phyloP scores from a whole-genome alignment of 2,329 filamentous ascomycete species.

The Chaetoscypha palmicola region DNA sequence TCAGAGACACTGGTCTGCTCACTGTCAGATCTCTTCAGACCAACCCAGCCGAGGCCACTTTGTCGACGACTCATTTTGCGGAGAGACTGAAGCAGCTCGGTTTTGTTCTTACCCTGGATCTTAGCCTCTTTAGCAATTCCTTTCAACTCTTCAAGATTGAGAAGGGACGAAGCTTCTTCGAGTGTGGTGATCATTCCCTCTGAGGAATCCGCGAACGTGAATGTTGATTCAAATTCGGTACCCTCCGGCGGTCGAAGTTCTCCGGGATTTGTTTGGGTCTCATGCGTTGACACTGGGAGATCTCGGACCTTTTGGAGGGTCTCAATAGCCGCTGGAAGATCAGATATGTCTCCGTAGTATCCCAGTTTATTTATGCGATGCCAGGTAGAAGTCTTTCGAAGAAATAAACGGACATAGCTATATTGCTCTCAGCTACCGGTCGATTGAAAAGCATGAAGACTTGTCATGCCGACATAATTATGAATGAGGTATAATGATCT shows the following conservation, averaged over 20 bases:
- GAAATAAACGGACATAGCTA: conserved; percentile 85
- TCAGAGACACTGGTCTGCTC: conserved; percentile 43
- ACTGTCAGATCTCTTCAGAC: conserved; percentile 48
- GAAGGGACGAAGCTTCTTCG: conserved; percentile 73
- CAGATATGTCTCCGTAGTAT: conserved; percentile 76
- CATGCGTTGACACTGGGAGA: conserved; percentile 41
- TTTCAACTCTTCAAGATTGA: conserved; percentile 87
- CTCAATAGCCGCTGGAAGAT: conserved; percentile 59
- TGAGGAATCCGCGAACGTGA: conserved; percentile 76
- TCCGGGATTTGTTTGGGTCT: conserved; percentile 33
- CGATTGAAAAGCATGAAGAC: too few species aligned
- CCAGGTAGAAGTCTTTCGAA: conserved; percentile 88
- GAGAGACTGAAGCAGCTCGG: conserved; percentile 68
- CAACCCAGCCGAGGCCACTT: conserved; percentile 62
- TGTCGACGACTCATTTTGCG: conserved; percentile 69
- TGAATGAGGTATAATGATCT: too few species aligned
- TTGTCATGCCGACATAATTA: too few species aligned
- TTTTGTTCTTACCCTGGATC: conserved; percentile 80
- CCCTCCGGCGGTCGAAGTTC: conserved; percentile 42
- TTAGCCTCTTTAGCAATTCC: conserved; percentile 77
- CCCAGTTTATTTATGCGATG: conserved; percentile 71
- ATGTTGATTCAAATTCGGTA: conserved; percentile 45
- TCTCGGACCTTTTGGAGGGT: conserved; percentile 52
- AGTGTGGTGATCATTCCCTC: conserved; percentile 66
- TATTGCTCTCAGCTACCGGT: conserved; percentile 9